These are phyloP conservation scores for Penicillium egyptiacum DNA, from an alignment of 495 filamentous ascomycete genomes.

Conservation along the genomic window DNA sequence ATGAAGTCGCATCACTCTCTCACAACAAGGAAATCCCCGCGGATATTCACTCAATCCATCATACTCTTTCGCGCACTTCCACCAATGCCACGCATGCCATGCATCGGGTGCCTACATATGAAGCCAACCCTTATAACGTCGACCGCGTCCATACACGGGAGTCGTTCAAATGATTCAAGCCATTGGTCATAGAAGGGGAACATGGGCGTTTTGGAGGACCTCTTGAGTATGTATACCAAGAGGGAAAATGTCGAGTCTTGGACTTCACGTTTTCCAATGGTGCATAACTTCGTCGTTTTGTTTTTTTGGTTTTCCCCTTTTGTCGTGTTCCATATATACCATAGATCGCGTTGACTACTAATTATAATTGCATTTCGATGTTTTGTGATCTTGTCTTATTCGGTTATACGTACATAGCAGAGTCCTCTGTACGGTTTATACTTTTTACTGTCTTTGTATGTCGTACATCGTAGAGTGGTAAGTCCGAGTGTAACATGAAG, in stretches of 20 bases:
- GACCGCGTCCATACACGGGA: slow-evolving; percentile 35
- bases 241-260: background rate
- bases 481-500: too few species aligned
- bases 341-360: slow-evolving; percentile 8
- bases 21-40: slow-evolving; percentile 12
- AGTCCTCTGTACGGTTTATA: too few species aligned
- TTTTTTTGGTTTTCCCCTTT: background rate
- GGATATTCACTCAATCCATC: slow-evolving; percentile 13
- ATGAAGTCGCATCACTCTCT: slow-evolving; percentile 10
- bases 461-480: too few species aligned
- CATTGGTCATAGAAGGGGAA: background rate
- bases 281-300: background rate
- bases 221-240: background rate
- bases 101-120: slow-evolving; percentile 28
- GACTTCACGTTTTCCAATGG: background rate
- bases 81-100: slow-evolving; percentile 18
- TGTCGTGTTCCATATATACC: background rate
- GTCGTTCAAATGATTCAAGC: slow-evolving; percentile 23
- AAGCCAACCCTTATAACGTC: slow-evolving; percentile 33
- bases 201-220: background rate
- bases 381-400: background rate
- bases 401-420: too few species aligned
- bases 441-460: too few species aligned
- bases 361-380: slow-evolving; percentile 3
- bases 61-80: slow-evolving; percentile 20